Base-by-base conservation (phyloP, 2,329 filamentous ascomycete genomes). In the Ceratocystis variospora region DNA sequence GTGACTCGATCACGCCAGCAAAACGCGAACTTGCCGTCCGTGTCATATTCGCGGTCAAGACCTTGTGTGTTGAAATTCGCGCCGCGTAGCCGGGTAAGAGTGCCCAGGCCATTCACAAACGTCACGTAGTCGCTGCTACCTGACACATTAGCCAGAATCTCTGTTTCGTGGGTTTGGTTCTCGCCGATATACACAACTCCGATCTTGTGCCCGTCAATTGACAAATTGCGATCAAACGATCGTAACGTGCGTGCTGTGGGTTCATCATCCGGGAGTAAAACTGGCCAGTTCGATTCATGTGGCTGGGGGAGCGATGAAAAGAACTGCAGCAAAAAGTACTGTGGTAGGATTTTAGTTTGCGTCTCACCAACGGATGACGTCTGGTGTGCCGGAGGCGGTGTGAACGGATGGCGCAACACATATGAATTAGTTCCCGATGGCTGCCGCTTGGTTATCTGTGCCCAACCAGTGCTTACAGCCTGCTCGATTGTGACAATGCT, bases 1-100 rank as follows among this genome's bases (percentile, higher is more conserved):
- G 92, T 94, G 67, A 96, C 90, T 55, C 92, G 84, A 74, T 97
- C 94, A 68, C 92, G 88, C 92, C 94, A 99, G 72, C 90, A 93
- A 73, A 93, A 92, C 0, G 92, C 90, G 74, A 88, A 90, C 72
- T 92, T 84, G 41, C 94, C 94, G 74, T 99, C 94, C 1, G 81
- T 80, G 71, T 93, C 87, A 70, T 86, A 83, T 68, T 85, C 81
- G 37, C 86, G 84, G 74, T 97, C 92, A 31, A 99, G 78, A 2
- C 94, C 94, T 72, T 96, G 93, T 0, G 92, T 91, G 72, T 99
- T 97, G 78, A 96, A 95, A 25, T 83, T 88, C 8, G 91, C 89
- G 25, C 86, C 89, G 71, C 91, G 87, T 33, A 99, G 80, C 66
- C 83, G 86, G 3, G 91, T 90, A 66, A 95, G 79, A 3, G 88